These are phyloP conservation scores for Arxiozyma heterogenica DNA, from an alignment of 1,139 yeast species.

Conservation along the genomic window DNA sequence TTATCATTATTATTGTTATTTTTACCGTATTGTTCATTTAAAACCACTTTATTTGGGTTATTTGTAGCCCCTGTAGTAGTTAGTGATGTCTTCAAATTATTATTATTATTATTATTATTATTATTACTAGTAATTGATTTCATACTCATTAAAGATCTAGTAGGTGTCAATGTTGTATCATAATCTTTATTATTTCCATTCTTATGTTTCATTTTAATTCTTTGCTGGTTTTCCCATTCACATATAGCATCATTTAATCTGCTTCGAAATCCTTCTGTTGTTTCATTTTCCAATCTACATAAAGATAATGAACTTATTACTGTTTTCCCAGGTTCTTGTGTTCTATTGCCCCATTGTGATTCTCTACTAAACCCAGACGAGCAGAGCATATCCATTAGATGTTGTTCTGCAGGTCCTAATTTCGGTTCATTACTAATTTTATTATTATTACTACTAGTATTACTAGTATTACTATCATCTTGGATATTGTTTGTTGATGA, in stretches of 20 bases:
- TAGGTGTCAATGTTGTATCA: conserved; percentile 5
- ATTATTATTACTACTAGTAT: too few relatives aligned
- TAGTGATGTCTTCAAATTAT: conserved; percentile 6
- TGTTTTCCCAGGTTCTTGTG: conserved; percentile 77
- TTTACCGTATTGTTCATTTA: not conserved
- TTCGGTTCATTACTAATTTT: conserved; percentile 33
- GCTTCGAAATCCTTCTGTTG: conserved; percentile 27
- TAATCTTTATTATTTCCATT: not conserved
- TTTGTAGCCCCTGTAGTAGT: conserved; percentile 2
- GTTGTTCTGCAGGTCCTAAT: conserved; percentile 90
- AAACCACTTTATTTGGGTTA: not conserved
- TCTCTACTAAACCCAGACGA: conserved; percentile 68
- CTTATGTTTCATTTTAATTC: not conserved
- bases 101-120: conserved; percentile 1
- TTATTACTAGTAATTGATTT: conserved; percentile 2
- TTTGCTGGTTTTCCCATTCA: conserved; percentile 17
- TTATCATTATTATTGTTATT: not conserved
- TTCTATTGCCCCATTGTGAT: conserved; percentile 81
- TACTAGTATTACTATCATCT: not conserved
- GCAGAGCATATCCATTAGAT: conserved; percentile 88
- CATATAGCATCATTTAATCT: conserved; percentile 18
- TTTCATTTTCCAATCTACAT: conserved; percentile 48
- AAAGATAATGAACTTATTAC: conserved; percentile 78
- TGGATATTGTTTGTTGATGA: not conserved
- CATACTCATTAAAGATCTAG: conserved; percentile 4